Evolutionary conservation across 176 grass and related monocot species (phyloP).

Genomic region (Thinopyrum elongatum): DNA sequence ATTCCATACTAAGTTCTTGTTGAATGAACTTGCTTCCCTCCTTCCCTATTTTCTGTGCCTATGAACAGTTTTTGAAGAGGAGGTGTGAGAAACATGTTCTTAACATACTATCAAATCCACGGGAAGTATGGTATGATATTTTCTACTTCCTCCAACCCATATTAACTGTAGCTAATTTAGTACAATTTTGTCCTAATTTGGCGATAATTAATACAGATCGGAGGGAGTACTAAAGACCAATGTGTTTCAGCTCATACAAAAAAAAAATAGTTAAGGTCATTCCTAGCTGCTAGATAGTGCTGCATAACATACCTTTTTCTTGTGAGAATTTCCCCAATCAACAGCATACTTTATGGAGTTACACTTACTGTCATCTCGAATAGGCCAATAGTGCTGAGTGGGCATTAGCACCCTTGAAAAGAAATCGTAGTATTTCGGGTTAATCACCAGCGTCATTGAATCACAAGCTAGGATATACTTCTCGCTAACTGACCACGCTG

Average conservation of each 20-base stretch:
- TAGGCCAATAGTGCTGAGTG: constrained; percentile 86
- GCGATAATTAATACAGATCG: no score
- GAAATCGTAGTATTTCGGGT: constrained; percentile 83
- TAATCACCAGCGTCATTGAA: constrained; percentile 77
- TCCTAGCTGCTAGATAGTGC: background rate
- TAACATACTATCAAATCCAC: background rate
- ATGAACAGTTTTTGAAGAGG: constrained; percentile 7
- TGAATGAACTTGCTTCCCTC: constrained; percentile 71
- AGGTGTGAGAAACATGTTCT: background rate
- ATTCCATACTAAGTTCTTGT: constrained; percentile 67
- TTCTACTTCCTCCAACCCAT: background rate
- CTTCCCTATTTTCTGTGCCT: constrained; percentile 87
- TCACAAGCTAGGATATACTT: constrained; percentile 96
- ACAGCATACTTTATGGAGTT: constrained; percentile 82
- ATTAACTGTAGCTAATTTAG: no score
- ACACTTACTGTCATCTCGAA: constrained; percentile 66
- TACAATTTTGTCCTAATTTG: no score
- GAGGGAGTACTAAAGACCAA: background rate
- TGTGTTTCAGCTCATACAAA: constrained; percentile 21
- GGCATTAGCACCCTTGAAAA: constrained; percentile 75
- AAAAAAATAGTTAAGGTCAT: background rate
- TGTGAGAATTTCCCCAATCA: constrained; percentile 92
- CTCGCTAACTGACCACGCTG: constrained; percentile 91
- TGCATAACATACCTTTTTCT: constrained; percentile 54
- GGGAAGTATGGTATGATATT: background rate